phyloP scores from a whole-genome alignment of 2,329 filamentous ascomycete species.

The Diaporthe australafricana region DNA sequence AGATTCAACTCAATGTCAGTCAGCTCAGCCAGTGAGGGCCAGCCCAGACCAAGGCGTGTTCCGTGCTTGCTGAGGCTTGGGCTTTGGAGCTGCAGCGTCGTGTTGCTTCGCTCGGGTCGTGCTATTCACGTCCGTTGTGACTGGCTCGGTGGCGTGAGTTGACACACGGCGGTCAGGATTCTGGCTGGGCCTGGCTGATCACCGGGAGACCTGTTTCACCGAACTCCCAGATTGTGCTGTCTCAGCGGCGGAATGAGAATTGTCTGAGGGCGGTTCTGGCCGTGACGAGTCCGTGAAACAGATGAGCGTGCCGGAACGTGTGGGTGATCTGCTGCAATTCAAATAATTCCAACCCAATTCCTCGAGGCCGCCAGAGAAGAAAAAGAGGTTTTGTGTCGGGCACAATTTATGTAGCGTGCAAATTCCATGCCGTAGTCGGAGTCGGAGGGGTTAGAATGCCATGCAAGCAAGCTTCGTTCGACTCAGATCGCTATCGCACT shows the following conservation, averaged over 20 bases:
- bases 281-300: neutral
- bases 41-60: slow-evolving; percentile 26
- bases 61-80: slow-evolving; percentile 7
- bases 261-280: slow-evolving; percentile 1
- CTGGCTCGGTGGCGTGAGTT: slow-evolving; percentile 22
- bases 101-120: slow-evolving; percentile 7
- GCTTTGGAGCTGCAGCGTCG: slow-evolving; percentile 4
- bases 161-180: slow-evolving; percentile 11
- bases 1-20: slow-evolving; percentile 20
- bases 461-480: slow-evolving; percentile 6
- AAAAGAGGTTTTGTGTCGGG: neutral
- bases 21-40: too few species aligned
- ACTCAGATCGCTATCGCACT: slow-evolving; percentile 1
- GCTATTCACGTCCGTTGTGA: slow-evolving; percentile 3
- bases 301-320: neutral
- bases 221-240: slow-evolving; percentile 25
- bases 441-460: neutral
- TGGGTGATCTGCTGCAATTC: neutral
- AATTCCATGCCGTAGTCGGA: slow-evolving; percentile 25
- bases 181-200: neutral
- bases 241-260: slow-evolving; percentile 21
- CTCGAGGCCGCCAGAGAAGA: neutral
- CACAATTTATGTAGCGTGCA: slow-evolving; percentile 23
- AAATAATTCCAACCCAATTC: neutral
- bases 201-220: slow-evolving; percentile 28